A percentile compares a stretch with the other conserved stretches of the same genome.
Evolutionary conservation across 2,329 filamentous ascomycete genomes (phyloP).

Genomic region (Pseudopithomyces maydicus): DNA sequence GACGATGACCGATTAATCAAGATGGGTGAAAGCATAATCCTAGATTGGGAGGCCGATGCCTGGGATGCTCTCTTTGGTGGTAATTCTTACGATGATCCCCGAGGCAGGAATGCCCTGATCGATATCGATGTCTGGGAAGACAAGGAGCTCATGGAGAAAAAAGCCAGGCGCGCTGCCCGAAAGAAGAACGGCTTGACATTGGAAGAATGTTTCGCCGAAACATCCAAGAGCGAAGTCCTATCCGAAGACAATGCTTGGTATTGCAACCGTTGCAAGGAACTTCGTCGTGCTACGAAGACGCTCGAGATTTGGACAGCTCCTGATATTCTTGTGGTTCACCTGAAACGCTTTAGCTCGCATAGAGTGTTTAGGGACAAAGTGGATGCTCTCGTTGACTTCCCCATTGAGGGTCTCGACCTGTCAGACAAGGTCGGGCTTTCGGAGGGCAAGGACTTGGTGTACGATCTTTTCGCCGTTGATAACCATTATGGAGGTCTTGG

Average conservation of each 20-base stretch:
- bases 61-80: constrained; percentile 71
- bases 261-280: constrained; percentile 93
- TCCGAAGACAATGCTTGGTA: constrained; percentile 98
- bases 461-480: constrained; percentile 94
- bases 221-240: constrained; percentile 89
- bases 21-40: constrained; percentile 80
- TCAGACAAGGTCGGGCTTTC: constrained; percentile 77
- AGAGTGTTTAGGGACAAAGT: constrained; percentile 87
- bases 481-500: constrained; percentile 93
- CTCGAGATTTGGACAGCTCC: constrained; percentile 97
- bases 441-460: constrained; percentile 81
- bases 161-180: constrained; percentile 67
- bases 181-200: constrained; percentile 79
- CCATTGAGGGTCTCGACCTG: constrained; percentile 84
- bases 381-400: constrained; percentile 89
- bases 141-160: constrained; percentile 67
- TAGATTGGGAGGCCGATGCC: constrained; percentile 80
- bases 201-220: constrained; percentile 91
- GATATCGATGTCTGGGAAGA: constrained; percentile 59
- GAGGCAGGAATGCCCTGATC: constrained; percentile 66
- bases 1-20: constrained; percentile 71
- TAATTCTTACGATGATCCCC: constrained; percentile 52
- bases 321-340: constrained; percentile 90
- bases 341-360: constrained; percentile 92
- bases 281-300: constrained; percentile 90